phyloP scores from a whole-genome alignment of 805 yeast genomes.

The Metschnikowia orientalis region DNA sequence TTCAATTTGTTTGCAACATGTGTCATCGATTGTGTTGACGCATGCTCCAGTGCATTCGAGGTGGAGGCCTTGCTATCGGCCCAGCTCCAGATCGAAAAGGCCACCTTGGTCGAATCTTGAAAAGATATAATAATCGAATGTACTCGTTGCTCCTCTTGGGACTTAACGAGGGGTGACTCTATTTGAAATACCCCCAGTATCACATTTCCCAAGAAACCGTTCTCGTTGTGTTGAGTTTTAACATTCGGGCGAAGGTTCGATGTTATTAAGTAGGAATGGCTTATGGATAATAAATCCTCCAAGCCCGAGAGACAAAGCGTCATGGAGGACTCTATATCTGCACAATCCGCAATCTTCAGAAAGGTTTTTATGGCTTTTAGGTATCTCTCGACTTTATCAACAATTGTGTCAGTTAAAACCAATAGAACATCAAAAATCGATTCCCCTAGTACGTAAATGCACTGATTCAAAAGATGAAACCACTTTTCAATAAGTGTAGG shows the following conservation, averaged over 20 bases:
- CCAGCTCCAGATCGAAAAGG: slow-evolving; percentile 69
- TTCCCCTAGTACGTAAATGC: slow-evolving; percentile 47
- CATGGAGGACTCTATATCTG: slow-evolving; percentile 40
- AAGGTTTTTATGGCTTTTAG: slow-evolving; percentile 26
- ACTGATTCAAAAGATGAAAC: slow-evolving; percentile 47
- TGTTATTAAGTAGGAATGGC: slow-evolving; percentile 51
- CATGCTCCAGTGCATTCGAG: slow-evolving; percentile 2
- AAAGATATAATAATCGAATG: slow-evolving; percentile 59
- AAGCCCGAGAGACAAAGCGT: slow-evolving; percentile 53
- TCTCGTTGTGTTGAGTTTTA: slow-evolving; percentile 24
- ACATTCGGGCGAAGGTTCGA: slow-evolving; percentile 21
- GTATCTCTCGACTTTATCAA: slow-evolving; percentile 33
- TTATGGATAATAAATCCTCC: slow-evolving; percentile 57
- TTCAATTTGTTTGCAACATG: slow-evolving; percentile 56
- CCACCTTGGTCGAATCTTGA: slow-evolving; percentile 50
- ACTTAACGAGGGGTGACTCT: slow-evolving; percentile 54
- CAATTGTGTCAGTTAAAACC: slow-evolving; percentile 49
- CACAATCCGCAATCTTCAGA: slow-evolving; percentile 13
- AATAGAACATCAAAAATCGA: slow-evolving; percentile 54
- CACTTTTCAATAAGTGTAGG: slow-evolving; percentile 43
- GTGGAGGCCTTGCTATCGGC: slow-evolving; percentile 42
- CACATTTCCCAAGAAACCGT: slow-evolving; percentile 60
- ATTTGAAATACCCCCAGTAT: slow-evolving; percentile 77
- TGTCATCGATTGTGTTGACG: slow-evolving; percentile 26
- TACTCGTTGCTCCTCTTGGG: slow-evolving; percentile 50